Evolutionary conservation across 352 stramenopile species (phyloP).

Genomic region (Phytophthora rubi): DNA sequence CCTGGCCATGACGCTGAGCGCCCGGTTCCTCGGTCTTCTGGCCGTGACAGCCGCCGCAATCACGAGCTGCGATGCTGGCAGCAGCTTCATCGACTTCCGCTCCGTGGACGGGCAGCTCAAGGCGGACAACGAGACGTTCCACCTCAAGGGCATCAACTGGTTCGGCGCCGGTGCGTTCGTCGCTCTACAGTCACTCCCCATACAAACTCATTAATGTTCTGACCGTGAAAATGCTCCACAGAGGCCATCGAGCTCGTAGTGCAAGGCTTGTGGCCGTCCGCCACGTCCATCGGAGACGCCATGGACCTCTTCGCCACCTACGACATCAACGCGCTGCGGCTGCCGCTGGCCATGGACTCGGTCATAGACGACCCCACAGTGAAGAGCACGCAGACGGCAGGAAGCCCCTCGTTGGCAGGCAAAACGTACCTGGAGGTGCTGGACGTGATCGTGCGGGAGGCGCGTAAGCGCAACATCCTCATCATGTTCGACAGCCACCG

Average conservation of each 20-base stretch:
- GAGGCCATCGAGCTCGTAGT: constrained; percentile 67
- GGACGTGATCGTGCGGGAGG: constrained; percentile 59
- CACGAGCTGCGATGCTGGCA: constrained; percentile 16
- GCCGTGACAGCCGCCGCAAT: not conserved
- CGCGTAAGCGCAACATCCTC: constrained; percentile 70
- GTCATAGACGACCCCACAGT: constrained; percentile 58
- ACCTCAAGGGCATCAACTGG: constrained; percentile 80
- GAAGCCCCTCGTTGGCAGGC: constrained; percentile 41
- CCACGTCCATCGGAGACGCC: constrained; percentile 56
- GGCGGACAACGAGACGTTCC: constrained; percentile 59
- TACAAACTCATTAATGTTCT: not conserved
- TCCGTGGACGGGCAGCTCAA: constrained; percentile 63
- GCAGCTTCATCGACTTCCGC: constrained; percentile 68
- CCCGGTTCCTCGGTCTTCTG: constrained; percentile 5
- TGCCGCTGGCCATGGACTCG: constrained; percentile 75
- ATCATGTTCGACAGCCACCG: constrained; percentile 77
- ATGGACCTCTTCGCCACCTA: constrained; percentile 56
- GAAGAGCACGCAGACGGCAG: constrained; percentile 51
- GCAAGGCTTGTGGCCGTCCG: constrained; percentile 73
- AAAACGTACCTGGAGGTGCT: constrained; percentile 72
- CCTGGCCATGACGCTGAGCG: constrained; percentile 8
- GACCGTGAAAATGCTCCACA: constrained; percentile 9
- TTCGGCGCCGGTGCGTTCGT: constrained; percentile 58
- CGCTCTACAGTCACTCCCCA: not conserved
- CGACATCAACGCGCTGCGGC: constrained; percentile 64